These are phyloP conservation scores for Cetraspora pellucida DNA, from an alignment of 192 early-diverging fungal species.

Conservation along the genomic window DNA sequence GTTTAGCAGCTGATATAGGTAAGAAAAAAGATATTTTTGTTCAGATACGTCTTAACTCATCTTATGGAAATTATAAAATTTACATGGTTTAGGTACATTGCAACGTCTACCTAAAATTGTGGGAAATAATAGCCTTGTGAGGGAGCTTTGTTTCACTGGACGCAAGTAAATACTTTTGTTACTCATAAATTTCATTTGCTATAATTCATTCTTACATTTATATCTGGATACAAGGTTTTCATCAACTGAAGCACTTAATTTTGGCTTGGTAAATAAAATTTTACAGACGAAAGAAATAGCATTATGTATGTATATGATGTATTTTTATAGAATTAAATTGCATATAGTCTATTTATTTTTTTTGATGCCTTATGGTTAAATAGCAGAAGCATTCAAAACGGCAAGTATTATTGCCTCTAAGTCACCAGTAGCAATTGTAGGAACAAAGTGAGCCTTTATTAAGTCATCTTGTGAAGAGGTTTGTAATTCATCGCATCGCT, in stretches of 20 bases:
- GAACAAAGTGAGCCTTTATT: conserved; percentile 74
- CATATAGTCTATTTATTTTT: background rate
- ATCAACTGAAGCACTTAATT: conserved; percentile 60
- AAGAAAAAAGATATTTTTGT: background rate
- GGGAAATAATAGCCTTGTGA: conserved; percentile 87
- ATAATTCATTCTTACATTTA: conserved; percentile 10
- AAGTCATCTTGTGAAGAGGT: background rate
- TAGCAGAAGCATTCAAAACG: conserved; percentile 64
- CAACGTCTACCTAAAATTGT: conserved; percentile 95
- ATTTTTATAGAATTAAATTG: background rate
- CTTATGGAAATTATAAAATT: background rate
- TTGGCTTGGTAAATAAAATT: conserved; percentile 62
- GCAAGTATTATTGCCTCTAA: conserved; percentile 83
- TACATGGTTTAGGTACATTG: conserved; percentile 61
- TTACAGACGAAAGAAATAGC: conserved; percentile 47
- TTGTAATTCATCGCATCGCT: background rate
- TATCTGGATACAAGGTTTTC: conserved; percentile 43
- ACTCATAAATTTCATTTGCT: background rate
- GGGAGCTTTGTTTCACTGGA: conserved; percentile 87
- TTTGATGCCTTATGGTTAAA: conserved; percentile 34
- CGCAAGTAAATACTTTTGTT: conserved; percentile 52
- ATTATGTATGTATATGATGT: conserved; percentile 45
- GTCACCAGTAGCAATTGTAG: conserved; percentile 82
- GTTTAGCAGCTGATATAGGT: conserved; percentile 89
- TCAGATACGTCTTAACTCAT: background rate